Percentiles rank a stretch among this genome's conserved stretches.
Evolutionary conservation across 169 alveolate genomes (phyloP).

Genomic region (Eimeria falciformis): DNA sequence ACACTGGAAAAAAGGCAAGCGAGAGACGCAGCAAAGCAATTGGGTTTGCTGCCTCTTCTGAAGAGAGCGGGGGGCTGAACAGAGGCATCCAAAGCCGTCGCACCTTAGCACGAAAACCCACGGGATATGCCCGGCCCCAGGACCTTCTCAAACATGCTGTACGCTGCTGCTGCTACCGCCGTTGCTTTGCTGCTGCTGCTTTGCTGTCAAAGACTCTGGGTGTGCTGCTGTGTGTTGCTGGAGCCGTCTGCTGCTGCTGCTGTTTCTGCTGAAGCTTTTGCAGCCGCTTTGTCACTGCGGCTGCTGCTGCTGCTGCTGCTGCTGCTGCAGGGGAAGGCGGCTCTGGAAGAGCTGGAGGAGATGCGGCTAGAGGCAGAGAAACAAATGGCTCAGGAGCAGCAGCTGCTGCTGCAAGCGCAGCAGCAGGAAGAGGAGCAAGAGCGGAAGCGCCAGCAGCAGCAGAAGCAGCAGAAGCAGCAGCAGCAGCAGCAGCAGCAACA

Average conservation of each 20-base stretch:
- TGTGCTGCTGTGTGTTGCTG: background rate
- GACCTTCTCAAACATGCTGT: background rate
- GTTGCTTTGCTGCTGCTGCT: background rate
- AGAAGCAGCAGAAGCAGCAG: background rate
- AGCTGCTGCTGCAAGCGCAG: constrained; percentile 2
- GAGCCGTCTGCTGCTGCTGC: background rate
- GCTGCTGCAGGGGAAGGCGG: constrained; percentile 6
- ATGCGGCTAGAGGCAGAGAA: background rate
- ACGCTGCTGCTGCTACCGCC: background rate
- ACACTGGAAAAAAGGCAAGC: too few relatives aligned
- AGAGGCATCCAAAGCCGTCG: background rate
- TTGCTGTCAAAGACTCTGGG: background rate
- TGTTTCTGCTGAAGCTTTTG: background rate
- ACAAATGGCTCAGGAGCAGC: constrained; percentile 1
- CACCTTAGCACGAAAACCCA: background rate
- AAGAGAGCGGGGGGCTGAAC: background rate
- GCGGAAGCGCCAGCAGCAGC: background rate
- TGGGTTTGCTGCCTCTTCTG: background rate
- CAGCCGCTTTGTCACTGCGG: background rate
- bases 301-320: too few relatives aligned
- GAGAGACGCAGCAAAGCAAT: background rate
- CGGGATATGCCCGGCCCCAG: background rate
- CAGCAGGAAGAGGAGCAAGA: background rate
- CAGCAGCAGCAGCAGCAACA: background rate
- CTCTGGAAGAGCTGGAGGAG: constrained; percentile 3